Conservation (phyloP, 2,329 filamentous ascomycete species). For the Trichoderma koningii region DNA sequence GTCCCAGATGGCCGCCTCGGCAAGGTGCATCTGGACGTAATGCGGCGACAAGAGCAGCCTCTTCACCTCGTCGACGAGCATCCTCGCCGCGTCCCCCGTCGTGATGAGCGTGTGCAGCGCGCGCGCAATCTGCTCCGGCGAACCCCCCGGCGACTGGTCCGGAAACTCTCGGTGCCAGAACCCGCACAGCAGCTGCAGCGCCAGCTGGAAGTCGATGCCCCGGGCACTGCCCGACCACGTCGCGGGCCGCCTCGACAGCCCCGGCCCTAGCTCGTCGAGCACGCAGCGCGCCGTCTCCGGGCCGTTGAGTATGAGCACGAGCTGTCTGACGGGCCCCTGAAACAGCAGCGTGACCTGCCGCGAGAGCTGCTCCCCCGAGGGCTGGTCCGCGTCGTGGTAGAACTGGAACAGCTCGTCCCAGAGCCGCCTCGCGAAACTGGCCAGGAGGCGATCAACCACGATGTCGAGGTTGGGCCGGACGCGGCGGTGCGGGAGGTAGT, state of each 20-base stretch:
- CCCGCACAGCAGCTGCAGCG: conserved; percentile 42
- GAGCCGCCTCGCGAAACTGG: conserved; percentile 38
- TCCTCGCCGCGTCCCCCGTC: conserved; percentile 36
- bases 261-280: conserved; percentile 41
- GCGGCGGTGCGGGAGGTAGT: conserved; percentile 41
- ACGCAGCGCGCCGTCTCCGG: conserved; percentile 42
- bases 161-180: conserved; percentile 43
- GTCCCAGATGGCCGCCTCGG: conserved; percentile 44
- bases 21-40: conserved; percentile 43
- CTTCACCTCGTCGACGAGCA: conserved; percentile 38
- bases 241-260: conserved; percentile 38
- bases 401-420: conserved; percentile 44
- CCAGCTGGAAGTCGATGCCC: conserved; percentile 41
- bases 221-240: conserved; percentile 40
- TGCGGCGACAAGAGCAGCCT: conserved; percentile 40
- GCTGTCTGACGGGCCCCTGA: conserved; percentile 43
- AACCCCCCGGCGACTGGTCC: conserved; percentile 39
- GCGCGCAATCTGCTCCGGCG: conserved; percentile 41
- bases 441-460: conserved; percentile 41
- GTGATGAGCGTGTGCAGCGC: conserved; percentile 37
- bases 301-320: conserved; percentile 43
- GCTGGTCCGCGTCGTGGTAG: conserved; percentile 36
- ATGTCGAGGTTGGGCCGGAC: conserved; percentile 42
- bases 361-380: conserved; percentile 32
- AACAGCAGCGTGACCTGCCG: conserved; percentile 41